A percentile compares a stretch with the other conserved stretches of the same genome.
Conservation (phyloP, 108 stramenopile species). For the Asterionellopsis glacialis region DNA sequence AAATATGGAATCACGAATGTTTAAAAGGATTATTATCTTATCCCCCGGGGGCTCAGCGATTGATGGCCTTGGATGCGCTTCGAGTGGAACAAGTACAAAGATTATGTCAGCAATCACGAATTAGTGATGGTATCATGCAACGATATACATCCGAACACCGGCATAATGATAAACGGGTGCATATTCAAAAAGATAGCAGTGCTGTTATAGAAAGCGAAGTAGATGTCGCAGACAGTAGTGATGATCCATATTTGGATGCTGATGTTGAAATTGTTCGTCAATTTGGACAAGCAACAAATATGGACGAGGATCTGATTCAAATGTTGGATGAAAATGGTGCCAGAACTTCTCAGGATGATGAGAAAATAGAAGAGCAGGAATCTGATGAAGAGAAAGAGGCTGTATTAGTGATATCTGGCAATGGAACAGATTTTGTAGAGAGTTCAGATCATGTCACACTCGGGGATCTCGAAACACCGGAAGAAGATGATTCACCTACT, state of each 20-base stretch:
- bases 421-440: constrained; percentile 11
- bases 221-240: constrained; percentile 2
- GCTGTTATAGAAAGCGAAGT: background rate
- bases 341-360: background rate
- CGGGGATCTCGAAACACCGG: background rate
- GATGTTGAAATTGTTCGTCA: constrained; percentile 25
- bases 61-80: constrained; percentile 65
- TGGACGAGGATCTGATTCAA: constrained; percentile 5
- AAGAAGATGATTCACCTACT: background rate
- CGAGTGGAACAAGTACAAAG: constrained; percentile 57
- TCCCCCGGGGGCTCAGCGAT: constrained; percentile 69
- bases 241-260: constrained; percentile 25
- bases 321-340: background rate
- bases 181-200: constrained; percentile 3
- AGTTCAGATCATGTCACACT: constrained; percentile 3
- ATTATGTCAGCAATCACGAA: constrained; percentile 30
- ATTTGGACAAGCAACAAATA: constrained; percentile 16
- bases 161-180: background rate
- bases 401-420: constrained; percentile 16
- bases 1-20: constrained; percentile 43
- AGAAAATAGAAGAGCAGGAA: constrained; percentile 18
- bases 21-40: constrained; percentile 61
- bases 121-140: constrained; percentile 41
- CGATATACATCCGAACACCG: background rate
- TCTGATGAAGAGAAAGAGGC: constrained; percentile 15